Evolutionary conservation across 2,329 filamentous ascomycete genomes (phyloP), one percentile per base, ranked within the genome.

Genomic region (Cordyceps farinosa): DNA sequence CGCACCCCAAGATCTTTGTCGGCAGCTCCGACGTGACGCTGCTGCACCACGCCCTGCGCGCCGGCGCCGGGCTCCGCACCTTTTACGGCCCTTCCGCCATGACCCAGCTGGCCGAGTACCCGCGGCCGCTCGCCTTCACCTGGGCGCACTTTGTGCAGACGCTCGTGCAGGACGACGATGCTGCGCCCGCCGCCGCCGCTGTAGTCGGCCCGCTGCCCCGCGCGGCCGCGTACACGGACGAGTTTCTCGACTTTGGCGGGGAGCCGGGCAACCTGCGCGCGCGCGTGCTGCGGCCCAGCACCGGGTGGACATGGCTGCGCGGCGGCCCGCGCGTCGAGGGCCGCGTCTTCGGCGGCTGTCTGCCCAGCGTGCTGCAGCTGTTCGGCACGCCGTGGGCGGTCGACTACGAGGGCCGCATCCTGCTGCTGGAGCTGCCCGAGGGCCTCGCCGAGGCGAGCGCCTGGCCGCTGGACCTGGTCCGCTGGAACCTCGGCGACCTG

Each of bases 51-150:
- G 74, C 75, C 51, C 68, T 80, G 38, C 65, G 76, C 65, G 72
- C 72, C 1, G 29, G 70, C 11, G 70, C 74, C 0, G 78, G 78
- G 0, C 69, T 80, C 40, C 75, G 77, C 48, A 79, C 77, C 5
- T 80, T 79, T 62, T 80, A 80, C 67, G 78, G 78, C 0, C 78
- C 78, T 1, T 70, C 74, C 3, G 68, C 73, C 2, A 71, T 79
- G 51, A 69, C 75, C 1, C 76, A 80, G 65, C 75, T 79, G 0
- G 75, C 67, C 1, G 65, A 58, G 10, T 65, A 70, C 0, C 42
- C 64, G 6, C 65, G 69, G 2, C 67, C 72, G 15, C 69, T 71
- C 13, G 57, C 64, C 3, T 71, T 71, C 2, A 61, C 75, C 7
- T 67, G 76, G 5, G 69, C 68, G 0, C 77, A 77, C 58, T 71